Base-by-base conservation (phyloP, 2,329 filamentous ascomycete species). In the Diaporthe citriasiana region DNA sequence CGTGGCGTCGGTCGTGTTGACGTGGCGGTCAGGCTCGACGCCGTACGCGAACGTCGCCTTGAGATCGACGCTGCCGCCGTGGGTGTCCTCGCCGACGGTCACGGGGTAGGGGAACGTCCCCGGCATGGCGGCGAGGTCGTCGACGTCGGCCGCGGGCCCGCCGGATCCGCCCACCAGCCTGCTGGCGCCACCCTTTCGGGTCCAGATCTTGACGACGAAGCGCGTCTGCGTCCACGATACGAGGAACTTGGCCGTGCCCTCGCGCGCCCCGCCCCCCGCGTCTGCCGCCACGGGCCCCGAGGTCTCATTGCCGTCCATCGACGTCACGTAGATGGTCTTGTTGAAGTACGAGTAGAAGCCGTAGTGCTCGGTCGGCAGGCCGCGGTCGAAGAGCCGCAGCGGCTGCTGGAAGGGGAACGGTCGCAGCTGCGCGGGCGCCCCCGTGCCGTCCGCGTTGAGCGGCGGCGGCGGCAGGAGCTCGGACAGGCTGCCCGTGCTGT, bases 301-400 rank as follows among this genome's bases (percentile, higher is more conserved):
- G 10, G 80, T 81, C n/a, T 84, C 80, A 19, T 80, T 79, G 22
- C 80, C 76, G 56, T 74, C 83, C 15, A 87, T 84, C 22, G 90
- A 91, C 78, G 92, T 91, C 76, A 97, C 87, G 85, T 96, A 97
- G 76, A 97, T 94, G 12, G 93, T 93, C 77, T 95, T 94, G 83
- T 95, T 92, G 82, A 94, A 98, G 86, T 98, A 97, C 0, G 90
- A 94, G 84, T 98, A 98, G 84, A 98, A 98, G 3, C 94, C 95
- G 82, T 97, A 98, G 83, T 98, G 95, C 82, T 98, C 96, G 0
- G 92, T 93, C 2, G 89, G 85, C 38, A 93, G 86, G 25, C 93
- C 95, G 27, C 95, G 93, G 81, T 98, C 94, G 82, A 92, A 98
- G 0, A 98, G 89, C 1, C 94, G 91, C 17, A 98, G 86, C 0